Evolutionary conservation across 768 basidiomycete genomes (phyloP).

Genomic region (Hypholoma sublateritium): DNA sequence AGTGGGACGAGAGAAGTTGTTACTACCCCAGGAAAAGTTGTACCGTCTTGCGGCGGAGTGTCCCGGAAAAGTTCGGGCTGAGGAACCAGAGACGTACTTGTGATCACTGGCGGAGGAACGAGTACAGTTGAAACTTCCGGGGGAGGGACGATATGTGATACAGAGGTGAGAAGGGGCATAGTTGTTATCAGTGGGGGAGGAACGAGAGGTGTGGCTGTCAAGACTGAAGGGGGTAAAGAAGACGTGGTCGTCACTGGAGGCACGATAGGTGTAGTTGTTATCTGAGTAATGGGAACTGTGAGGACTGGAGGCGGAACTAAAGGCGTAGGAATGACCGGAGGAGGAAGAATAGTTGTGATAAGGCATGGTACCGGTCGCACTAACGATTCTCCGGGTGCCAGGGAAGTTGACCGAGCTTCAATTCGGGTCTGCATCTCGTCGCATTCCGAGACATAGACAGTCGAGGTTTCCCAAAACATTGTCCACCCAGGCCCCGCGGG

Average conservation of each 20-base stretch:
- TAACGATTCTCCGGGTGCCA: neutral
- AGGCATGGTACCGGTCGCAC: neutral
- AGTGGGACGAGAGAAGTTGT: neutral
- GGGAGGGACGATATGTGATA: too few species aligned
- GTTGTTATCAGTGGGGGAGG: neutral
- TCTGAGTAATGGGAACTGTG: neutral
- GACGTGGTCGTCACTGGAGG: neutral
- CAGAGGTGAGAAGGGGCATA: neutral
- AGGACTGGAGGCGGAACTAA: neutral
- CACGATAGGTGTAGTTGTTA: neutral
- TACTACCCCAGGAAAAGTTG: neutral
- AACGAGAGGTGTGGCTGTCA: neutral
- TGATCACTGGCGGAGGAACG: neutral
- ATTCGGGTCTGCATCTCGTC: constrained; percentile 3
- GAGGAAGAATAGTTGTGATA: neutral
- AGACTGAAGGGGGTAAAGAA: neutral
- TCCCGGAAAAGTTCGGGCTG: neutral
- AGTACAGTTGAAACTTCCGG: too few species aligned
- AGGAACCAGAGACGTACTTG: neutral
- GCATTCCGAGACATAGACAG: constrained; percentile 3
- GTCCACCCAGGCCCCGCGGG: constrained; percentile 2
- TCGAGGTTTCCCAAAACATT: neutral
- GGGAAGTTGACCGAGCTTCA: constrained; percentile 3
- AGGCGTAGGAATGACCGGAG: neutral
- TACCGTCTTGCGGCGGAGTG: neutral